Evolutionary conservation across 768 basidiomycete genomes (phyloP).

Genomic region (Russula sp.): DNA sequence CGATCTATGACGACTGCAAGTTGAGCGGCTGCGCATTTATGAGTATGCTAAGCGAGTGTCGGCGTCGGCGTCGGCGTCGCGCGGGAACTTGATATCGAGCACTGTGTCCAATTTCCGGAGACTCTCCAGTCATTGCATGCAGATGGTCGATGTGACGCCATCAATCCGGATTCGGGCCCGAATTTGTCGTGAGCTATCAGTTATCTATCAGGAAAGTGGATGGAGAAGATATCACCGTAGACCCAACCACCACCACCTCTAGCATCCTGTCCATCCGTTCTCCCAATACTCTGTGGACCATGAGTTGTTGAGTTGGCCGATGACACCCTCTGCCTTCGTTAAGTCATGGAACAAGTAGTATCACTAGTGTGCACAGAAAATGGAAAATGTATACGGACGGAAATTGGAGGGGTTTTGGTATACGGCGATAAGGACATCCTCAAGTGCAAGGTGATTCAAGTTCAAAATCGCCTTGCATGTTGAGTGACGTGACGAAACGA

Average conservation of each 20-base stretch:
- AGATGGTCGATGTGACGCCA: slow-evolving; percentile 93
- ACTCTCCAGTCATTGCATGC: slow-evolving; percentile 79
- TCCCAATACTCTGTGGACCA: slow-evolving; percentile 91
- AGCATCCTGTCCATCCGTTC: slow-evolving; percentile 81
- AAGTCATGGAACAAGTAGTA: slow-evolving; percentile 90
- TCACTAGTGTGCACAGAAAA: slow-evolving; percentile 89
- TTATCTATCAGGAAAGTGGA: too few relatives aligned
- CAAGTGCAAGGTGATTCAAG: slow-evolving; percentile 83
- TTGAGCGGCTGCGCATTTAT: slow-evolving; percentile 75
- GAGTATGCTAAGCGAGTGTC: slow-evolving; percentile 82
- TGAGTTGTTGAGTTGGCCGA: slow-evolving; percentile 99
- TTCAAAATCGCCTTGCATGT: slow-evolving; percentile 89
- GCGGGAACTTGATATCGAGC: slow-evolving; percentile 95
- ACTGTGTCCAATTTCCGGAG: slow-evolving; percentile 98
- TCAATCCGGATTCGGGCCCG: slow-evolving; percentile 96
- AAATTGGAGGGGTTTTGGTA: slow-evolving; percentile 93
- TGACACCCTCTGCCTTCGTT: slow-evolving; percentile 83
- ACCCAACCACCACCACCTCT: slow-evolving; percentile 80
- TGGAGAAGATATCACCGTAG: slow-evolving; percentile 4
- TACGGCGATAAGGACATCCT: slow-evolving; percentile 91
- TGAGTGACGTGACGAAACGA: slow-evolving; percentile 69
- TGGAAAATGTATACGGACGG: slow-evolving; percentile 86
- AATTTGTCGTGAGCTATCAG: slow-evolving; percentile 1
- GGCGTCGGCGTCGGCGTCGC: slow-evolving; percentile 63
- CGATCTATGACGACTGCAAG: slow-evolving; percentile 53